These are phyloP conservation scores for Cephalotrichum gorgonifer DNA, from an alignment of 2,329 filamentous ascomycete genomes.

Conservation along the genomic window DNA sequence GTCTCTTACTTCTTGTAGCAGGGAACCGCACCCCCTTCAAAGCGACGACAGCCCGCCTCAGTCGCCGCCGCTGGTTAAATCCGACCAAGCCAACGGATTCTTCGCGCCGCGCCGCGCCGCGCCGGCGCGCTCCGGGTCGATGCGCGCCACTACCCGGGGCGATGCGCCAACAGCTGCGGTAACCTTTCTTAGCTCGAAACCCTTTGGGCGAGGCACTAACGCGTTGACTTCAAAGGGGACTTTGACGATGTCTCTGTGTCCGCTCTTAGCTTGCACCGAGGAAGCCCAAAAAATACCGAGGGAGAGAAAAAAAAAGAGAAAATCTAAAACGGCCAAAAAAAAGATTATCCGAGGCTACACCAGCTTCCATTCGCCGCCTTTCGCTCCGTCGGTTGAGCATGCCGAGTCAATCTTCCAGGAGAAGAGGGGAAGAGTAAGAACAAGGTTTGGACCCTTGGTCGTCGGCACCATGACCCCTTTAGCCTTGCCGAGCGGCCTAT, in stretches of 20 bases:
- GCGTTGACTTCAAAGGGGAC: not conserved
- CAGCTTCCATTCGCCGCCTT: not conserved
- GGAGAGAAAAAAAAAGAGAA: not conserved
- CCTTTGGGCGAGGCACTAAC: not conserved
- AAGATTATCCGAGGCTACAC: not conserved
- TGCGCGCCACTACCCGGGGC: not conserved
- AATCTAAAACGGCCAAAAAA: not conserved
- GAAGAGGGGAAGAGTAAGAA: not conserved
- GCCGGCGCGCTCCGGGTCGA: not conserved
- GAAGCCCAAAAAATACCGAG: not conserved
- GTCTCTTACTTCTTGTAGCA: not conserved
- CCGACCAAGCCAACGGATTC: not conserved
- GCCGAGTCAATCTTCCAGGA: not conserved
- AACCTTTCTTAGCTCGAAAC: not conserved
- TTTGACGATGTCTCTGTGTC: not conserved
- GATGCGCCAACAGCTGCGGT: not conserved
- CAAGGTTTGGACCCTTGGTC: not conserved
- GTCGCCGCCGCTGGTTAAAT: slow-evolving; percentile 26
- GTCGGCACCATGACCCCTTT: not conserved
- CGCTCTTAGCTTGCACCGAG: not conserved
- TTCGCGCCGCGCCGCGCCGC: not conserved
- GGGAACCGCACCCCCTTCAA: slow-evolving; percentile 1
- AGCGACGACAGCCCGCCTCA: slow-evolving; percentile 29
- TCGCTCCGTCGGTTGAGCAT: not conserved
- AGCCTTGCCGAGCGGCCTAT: not conserved